A percentile compares a stretch with the other conserved stretches of the same genome.
Evolutionary conservation across 441 rosid species (phyloP).

Genomic region (Syzygium syzygioides): DNA sequence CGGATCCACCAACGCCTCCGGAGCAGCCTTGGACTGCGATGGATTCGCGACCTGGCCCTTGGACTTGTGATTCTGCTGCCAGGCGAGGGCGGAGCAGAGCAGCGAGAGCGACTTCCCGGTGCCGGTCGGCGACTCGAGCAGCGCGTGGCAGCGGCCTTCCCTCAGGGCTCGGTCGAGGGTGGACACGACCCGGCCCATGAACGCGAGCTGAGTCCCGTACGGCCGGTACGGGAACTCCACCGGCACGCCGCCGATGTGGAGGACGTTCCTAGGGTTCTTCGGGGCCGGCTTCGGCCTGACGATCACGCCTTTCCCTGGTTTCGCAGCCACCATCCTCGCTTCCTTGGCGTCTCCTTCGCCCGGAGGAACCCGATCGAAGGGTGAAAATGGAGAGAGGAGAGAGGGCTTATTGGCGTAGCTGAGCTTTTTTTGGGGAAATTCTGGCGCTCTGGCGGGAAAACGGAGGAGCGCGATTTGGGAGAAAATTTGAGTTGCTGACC

Average conservation of each 20-base stretch:
- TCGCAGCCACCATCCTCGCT: not conserved
- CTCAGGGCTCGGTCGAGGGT: constrained; percentile 87
- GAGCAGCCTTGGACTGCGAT: constrained; percentile 46
- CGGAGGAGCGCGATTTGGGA: not conserved
- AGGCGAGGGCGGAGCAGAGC: constrained; percentile 88
- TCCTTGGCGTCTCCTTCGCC: not conserved
- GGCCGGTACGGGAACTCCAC: constrained; percentile 93
- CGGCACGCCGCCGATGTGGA: constrained; percentile 66
- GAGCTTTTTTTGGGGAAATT: not conserved
- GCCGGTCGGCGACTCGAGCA: constrained; percentile 97
- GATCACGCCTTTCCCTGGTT: not conserved
- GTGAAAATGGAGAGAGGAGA: not conserved
- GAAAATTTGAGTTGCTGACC: not conserved
- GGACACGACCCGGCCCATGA: constrained; percentile 89
- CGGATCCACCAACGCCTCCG: constrained; percentile 72
- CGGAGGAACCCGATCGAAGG: not conserved
- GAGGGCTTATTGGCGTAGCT: not conserved
- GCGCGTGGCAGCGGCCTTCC: constrained; percentile 83
- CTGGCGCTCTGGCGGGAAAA: not conserved
- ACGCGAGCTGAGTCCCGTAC: constrained; percentile 91
- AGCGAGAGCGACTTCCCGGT: constrained; percentile 97
- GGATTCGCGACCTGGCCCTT: constrained; percentile 30
- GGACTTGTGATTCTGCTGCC: constrained; percentile 61
- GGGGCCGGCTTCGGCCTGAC: constrained; percentile 21
- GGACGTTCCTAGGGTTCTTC: constrained; percentile 20